A percentile compares a stretch with the other conserved stretches of the same genome.
These are phyloP conservation scores for Pichia pseudocactophila DNA, from an alignment of 805 yeast species.

Conservation along the genomic window DNA sequence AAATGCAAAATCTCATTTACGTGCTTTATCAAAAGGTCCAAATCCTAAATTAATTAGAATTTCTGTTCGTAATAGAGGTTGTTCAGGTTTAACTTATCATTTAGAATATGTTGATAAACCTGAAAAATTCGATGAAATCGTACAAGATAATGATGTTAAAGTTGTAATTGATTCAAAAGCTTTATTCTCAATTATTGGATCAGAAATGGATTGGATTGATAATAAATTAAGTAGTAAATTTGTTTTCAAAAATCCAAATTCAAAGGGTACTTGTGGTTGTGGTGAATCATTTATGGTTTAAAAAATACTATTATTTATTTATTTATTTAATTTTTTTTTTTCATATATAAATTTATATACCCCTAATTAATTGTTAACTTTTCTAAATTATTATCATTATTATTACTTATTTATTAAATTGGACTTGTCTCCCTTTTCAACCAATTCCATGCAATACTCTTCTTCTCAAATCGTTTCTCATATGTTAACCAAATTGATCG, in stretches of 20 bases:
- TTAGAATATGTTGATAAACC: slow-evolving; percentile 83
- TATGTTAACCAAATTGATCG: slow-evolving; percentile 37
- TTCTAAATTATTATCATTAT: no score
- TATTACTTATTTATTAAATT: no score
- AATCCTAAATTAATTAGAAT: slow-evolving; percentile 83
- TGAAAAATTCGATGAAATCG: slow-evolving; percentile 91
- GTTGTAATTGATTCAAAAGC: slow-evolving; percentile 95
- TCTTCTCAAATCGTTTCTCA: slow-evolving; percentile 29
- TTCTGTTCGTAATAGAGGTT: slow-evolving; percentile 93
- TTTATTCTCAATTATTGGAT: slow-evolving; percentile 87
- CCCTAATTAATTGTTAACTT: background rate
- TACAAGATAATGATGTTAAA: slow-evolving; percentile 88
- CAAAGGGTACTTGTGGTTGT: slow-evolving; percentile 97
- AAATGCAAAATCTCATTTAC: slow-evolving; percentile 66
- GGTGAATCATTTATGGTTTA: slow-evolving; percentile 98
- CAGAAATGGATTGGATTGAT: slow-evolving; percentile 98
- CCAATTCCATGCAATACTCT: slow-evolving; percentile 37
- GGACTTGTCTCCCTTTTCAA: slow-evolving; percentile 38
- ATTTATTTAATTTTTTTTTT: no score
- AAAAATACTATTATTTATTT: background rate
- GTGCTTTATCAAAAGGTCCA: slow-evolving; percentile 63
- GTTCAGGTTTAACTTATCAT: slow-evolving; percentile 90
- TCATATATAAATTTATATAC: slow-evolving; percentile 1
- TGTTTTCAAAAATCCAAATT: slow-evolving; percentile 90
- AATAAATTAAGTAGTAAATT: slow-evolving; percentile 84